These are phyloP conservation scores for Crotalaria pallida DNA, from an alignment of 306 rosid genomes.

Conservation along the genomic window DNA sequence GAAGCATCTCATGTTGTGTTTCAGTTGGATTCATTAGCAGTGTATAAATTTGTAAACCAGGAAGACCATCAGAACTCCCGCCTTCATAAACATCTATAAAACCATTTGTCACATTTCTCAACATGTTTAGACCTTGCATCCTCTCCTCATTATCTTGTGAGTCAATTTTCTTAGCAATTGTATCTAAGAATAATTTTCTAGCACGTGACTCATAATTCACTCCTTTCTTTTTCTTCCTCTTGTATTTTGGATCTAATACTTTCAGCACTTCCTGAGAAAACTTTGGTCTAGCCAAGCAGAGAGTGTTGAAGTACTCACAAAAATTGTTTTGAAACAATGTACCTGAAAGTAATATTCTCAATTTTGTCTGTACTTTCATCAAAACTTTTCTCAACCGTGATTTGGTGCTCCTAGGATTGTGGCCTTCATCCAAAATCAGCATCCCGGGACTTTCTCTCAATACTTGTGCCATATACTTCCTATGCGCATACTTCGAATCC, in stretches of 20 bases:
- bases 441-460: conserved; percentile 87
- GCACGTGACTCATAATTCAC: conserved; percentile 62
- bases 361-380: conserved; percentile 88
- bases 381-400: conserved; percentile 80
- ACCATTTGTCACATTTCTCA: conserved; percentile 67
- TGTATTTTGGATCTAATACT: conserved; percentile 65
- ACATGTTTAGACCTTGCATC: conserved; percentile 64
- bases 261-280: conserved; percentile 71
- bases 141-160: conserved; percentile 62
- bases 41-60: conserved; percentile 92
- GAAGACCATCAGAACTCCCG: conserved; percentile 67
- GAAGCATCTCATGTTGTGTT: conserved; percentile 60
- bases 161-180: conserved; percentile 76
- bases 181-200: conserved; percentile 78
- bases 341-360: conserved; percentile 85
- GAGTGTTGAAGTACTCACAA: conserved; percentile 87
- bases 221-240: conserved; percentile 33
- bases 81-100: conserved; percentile 92
- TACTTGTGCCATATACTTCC: conserved; percentile 83
- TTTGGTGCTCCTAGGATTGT: conserved; percentile 93
- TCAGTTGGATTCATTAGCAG: conserved; percentile 82
- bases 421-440: conserved; percentile 85
- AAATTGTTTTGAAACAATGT: conserved; percentile 94
- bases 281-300: conserved; percentile 86
- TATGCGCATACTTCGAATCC: conserved; percentile 63